Evolutionary conservation across 257 asterid species (phyloP).

Genomic region (Eustoma russellianum): DNA sequence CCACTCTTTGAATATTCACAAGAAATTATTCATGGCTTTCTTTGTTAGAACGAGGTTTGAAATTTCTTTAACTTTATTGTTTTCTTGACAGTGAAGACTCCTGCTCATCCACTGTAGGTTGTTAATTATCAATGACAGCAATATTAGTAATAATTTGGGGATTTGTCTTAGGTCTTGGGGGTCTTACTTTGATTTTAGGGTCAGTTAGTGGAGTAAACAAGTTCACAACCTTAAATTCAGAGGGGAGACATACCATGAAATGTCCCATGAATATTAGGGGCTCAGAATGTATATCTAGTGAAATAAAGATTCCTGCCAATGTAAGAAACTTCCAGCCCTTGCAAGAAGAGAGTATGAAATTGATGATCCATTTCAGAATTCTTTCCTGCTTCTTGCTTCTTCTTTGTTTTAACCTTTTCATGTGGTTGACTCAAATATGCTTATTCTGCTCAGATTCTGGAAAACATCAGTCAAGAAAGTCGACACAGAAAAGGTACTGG

Average conservation of each 20-base stretch:
- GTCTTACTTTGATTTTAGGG: slow-evolving; percentile 2
- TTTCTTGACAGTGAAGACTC: slow-evolving; percentile 62
- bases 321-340: slow-evolving; percentile 6
- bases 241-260: too few relatives aligned
- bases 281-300: slow-evolving; percentile 4
- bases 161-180: background rate
- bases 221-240: slow-evolving; percentile 20
- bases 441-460: slow-evolving; percentile 25
- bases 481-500: slow-evolving; percentile 65
- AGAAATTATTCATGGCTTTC: background rate
- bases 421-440: slow-evolving; percentile 1
- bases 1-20: slow-evolving; percentile 14
- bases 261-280: too few relatives aligned
- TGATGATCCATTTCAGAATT: background rate
- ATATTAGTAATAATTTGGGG: slow-evolving; percentile 9
- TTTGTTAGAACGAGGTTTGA: slow-evolving; percentile 10
- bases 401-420: background rate
- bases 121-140: slow-evolving; percentile 7
- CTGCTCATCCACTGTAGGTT: slow-evolving; percentile 65
- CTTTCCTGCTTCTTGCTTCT: background rate
- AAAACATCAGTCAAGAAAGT: slow-evolving; percentile 54
- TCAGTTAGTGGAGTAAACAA: slow-evolving; percentile 41
- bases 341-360: background rate
- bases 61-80: slow-evolving; percentile 9
- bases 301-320: slow-evolving; percentile 6